A percentile compares a stretch with the other conserved stretches of the same genome.
phyloP scores from a whole-genome alignment of 768 basidiomycete species.

The Kwoniella newhampshirensis region DNA sequence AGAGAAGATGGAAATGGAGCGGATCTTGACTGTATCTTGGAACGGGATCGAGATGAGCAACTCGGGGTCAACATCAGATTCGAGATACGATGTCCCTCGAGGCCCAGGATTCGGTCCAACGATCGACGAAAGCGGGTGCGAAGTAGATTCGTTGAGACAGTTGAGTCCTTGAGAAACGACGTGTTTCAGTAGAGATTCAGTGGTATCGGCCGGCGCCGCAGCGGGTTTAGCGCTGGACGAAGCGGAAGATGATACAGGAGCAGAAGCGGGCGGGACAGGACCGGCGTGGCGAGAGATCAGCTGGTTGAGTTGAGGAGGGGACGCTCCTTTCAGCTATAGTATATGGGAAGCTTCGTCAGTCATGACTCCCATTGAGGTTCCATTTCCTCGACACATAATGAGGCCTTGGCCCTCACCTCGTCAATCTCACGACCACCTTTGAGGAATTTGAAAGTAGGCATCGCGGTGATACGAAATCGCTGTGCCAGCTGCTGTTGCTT shows the following conservation, averaged over 20 bases:
- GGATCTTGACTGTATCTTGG: conserved; percentile 49
- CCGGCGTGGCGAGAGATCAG: conserved; percentile 50
- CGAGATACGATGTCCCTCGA: conserved; percentile 48
- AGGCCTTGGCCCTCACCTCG: conserved; percentile 37
- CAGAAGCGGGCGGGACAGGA: conserved; percentile 34
- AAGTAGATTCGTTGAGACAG: conserved; percentile 52
- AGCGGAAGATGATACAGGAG: conserved; percentile 25
- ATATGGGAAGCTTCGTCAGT: too few species aligned
- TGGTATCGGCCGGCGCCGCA: conserved; percentile 22
- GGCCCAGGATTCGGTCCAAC: conserved; percentile 45
- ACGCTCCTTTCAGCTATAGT: conserved; percentile 49
- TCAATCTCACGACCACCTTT: conserved; percentile 51
- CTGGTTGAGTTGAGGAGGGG: conserved; percentile 46
- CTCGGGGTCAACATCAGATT: conserved; percentile 53
- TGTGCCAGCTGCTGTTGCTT: conserved; percentile 41
- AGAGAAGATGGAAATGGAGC: conserved; percentile 48
- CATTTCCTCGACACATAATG: too few species aligned
- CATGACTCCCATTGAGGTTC: neutral
- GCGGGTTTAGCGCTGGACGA: conserved; percentile 26
- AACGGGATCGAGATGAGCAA: conserved; percentile 51
- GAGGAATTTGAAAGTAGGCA: conserved; percentile 54
- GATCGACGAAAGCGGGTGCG: conserved; percentile 49
- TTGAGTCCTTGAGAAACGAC: conserved; percentile 48
- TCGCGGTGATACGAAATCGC: conserved; percentile 46
- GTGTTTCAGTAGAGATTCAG: conserved; percentile 41